phyloP scores from a whole-genome alignment of 768 basidiomycete genomes.

The Leccinum boreale region DNA sequence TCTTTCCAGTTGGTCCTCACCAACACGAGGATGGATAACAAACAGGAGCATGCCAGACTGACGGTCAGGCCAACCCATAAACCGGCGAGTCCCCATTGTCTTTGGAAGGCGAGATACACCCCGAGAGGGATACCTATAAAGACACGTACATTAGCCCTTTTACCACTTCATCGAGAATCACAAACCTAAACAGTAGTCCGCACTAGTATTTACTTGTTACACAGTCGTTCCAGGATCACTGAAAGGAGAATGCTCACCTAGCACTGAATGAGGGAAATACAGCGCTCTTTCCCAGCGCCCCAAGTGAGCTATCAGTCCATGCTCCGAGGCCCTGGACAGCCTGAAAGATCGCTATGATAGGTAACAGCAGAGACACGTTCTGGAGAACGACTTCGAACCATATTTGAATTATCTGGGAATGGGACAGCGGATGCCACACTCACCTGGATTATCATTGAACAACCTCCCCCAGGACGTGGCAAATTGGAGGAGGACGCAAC shows the following conservation, averaged over 20 bases:
- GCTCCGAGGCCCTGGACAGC: slow-evolving; percentile 20
- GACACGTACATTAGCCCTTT: background rate
- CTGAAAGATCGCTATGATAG: slow-evolving; percentile 34
- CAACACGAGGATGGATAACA: slow-evolving; percentile 19
- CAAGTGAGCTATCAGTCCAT: slow-evolving; percentile 18
- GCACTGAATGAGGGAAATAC: slow-evolving; percentile 23
- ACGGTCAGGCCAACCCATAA: slow-evolving; percentile 22
- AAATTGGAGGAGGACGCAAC: slow-evolving; percentile 42
- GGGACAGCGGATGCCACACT: slow-evolving; percentile 3
- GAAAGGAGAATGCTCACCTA: slow-evolving; percentile 8
- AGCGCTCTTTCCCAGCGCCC: slow-evolving; percentile 17
- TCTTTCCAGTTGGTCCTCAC: slow-evolving; percentile 18
- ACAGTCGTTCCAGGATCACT: background rate
- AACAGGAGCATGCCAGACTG: slow-evolving; percentile 20
- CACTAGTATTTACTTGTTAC: slow-evolving; percentile 7
- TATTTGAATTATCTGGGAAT: background rate
- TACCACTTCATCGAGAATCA: background rate
- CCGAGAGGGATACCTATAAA: slow-evolving; percentile 33
- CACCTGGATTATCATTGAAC: slow-evolving; percentile 55
- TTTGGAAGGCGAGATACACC: slow-evolving; percentile 18
- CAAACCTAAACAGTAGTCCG: slow-evolving; percentile 32
- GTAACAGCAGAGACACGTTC: slow-evolving; percentile 50
- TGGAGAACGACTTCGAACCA: slow-evolving; percentile 36
- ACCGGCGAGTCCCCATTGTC: slow-evolving; percentile 24
- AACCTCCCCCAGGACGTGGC: slow-evolving; percentile 51